Conservation (phyloP, 2,329 filamentous ascomycete species). For the Ilyonectria mors-panacis region DNA sequence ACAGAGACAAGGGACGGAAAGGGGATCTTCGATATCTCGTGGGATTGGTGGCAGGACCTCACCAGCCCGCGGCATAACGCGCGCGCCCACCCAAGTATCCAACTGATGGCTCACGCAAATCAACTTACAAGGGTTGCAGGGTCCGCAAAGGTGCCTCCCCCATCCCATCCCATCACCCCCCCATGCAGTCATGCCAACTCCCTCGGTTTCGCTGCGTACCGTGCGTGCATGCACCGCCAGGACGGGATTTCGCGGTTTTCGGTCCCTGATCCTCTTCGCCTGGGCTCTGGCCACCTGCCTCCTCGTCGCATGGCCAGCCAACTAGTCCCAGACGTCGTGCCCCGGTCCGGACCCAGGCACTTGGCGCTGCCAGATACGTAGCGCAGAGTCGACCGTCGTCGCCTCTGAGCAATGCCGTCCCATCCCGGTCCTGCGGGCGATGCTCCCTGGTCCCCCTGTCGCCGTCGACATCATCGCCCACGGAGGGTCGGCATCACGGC, state of each 20-base stretch:
- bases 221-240: not conserved
- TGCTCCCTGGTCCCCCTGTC: constrained; percentile 8
- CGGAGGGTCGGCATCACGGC: constrained; percentile 34
- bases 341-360: not conserved
- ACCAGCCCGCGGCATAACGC: not conserved
- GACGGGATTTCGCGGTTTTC: constrained; percentile 11
- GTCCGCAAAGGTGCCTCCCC: not conserved
- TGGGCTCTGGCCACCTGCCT: not conserved
- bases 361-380: not conserved
- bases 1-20: constrained; percentile 1
- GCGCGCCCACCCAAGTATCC: not conserved
- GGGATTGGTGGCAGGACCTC: constrained; percentile 1
- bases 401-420: constrained; percentile 18
- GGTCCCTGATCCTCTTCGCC: constrained; percentile 8
- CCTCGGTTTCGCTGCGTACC: not conserved
- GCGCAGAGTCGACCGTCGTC: not conserved
- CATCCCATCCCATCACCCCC: too few species aligned
- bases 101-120: not conserved
- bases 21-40: constrained; percentile 5
- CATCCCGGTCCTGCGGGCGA: constrained; percentile 19
- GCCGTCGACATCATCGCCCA: constrained; percentile 16
- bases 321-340: not conserved
- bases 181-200: constrained; percentile 15
- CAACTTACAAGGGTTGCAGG: constrained; percentile 9
- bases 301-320: not conserved